Conservation (phyloP, 768 basidiomycete species). For the Suillus subluteus region DNA sequence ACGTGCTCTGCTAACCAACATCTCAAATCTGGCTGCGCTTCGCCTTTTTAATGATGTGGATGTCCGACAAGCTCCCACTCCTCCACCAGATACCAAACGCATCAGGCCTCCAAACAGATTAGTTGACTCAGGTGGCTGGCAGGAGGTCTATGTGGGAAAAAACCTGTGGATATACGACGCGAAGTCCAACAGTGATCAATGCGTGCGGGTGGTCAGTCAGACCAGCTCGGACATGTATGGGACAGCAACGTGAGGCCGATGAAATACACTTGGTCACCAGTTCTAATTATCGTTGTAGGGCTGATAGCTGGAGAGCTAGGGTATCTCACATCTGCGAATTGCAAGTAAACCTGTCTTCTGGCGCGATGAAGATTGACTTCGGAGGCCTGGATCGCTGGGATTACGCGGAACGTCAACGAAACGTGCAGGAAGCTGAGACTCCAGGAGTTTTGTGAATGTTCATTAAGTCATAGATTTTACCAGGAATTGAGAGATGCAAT, state of each 20-base stretch:
- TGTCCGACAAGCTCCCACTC: slow-evolving; percentile 55
- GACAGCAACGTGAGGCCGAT: slow-evolving; percentile 70
- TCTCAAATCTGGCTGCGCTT: slow-evolving; percentile 68
- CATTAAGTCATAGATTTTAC: not conserved
- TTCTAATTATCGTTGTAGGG: slow-evolving; percentile 46
- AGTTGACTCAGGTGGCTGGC: slow-evolving; percentile 65
- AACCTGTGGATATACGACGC: slow-evolving; percentile 78
- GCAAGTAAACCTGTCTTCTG: slow-evolving; percentile 64
- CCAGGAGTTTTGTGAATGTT: slow-evolving; percentile 2
- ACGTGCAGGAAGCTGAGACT: slow-evolving; percentile 57
- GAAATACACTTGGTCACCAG: not conserved
- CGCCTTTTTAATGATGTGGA: slow-evolving; percentile 76
- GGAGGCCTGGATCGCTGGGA: slow-evolving; percentile 80
- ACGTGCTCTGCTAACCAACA: slow-evolving; percentile 44
- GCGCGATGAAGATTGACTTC: slow-evolving; percentile 72
- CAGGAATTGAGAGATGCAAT: slow-evolving; percentile 19
- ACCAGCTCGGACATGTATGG: slow-evolving; percentile 65
- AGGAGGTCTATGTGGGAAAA: slow-evolving; percentile 73
- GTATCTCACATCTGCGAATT: slow-evolving; percentile 73
- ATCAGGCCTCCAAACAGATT: slow-evolving; percentile 58
- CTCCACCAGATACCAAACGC: slow-evolving; percentile 47
- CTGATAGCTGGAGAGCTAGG: slow-evolving; percentile 81
- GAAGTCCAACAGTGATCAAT: slow-evolving; percentile 66
- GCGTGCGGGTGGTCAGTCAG: slow-evolving; percentile 66
- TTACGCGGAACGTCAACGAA: slow-evolving; percentile 60